phyloP scores from a whole-genome alignment of 2,329 filamentous ascomycete genomes.

The Colletotrichum spinosum region DNA sequence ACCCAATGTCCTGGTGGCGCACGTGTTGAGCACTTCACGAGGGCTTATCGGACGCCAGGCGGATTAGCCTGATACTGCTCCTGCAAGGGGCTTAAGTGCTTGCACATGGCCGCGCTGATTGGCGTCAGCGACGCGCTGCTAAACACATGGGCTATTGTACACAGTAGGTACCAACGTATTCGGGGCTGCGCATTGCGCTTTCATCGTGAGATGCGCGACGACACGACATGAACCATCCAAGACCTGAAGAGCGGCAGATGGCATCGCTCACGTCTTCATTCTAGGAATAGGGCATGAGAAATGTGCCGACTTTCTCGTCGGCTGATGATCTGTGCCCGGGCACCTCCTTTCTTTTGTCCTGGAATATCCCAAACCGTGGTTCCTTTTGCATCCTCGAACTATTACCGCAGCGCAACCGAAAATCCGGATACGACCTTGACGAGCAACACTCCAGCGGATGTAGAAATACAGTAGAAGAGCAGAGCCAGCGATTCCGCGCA shows the following conservation, averaged over 20 bases:
- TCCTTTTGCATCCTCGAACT: neutral
- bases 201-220: constrained; percentile 19
- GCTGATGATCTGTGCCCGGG: neutral
- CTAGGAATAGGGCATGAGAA: constrained; percentile 17
- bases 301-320: neutral
- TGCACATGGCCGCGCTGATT: constrained; percentile 18
- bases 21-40: constrained; percentile 2
- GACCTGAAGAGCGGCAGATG: constrained; percentile 16
- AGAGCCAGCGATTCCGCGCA: constrained; percentile 6
- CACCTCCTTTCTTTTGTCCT: constrained; percentile 2
- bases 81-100: constrained; percentile 37
- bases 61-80: constrained; percentile 2
- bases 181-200: too few relatives aligned
- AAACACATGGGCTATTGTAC: neutral
- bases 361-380: constrained; percentile 6
- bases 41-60: constrained; percentile 7
- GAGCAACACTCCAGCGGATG: neutral
- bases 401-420: neutral
- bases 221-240: constrained; percentile 8
- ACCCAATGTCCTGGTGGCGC: neutral
- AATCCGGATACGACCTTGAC: constrained; percentile 25
- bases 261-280: constrained; percentile 5
- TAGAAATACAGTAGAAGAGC: neutral
- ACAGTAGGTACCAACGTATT: neutral
- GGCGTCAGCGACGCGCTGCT: neutral